Evolutionary conservation across 1,284 basidiomycete species (phyloP), one percentile per base, ranked within the genome.

Genomic region (Irpex sp.): DNA sequence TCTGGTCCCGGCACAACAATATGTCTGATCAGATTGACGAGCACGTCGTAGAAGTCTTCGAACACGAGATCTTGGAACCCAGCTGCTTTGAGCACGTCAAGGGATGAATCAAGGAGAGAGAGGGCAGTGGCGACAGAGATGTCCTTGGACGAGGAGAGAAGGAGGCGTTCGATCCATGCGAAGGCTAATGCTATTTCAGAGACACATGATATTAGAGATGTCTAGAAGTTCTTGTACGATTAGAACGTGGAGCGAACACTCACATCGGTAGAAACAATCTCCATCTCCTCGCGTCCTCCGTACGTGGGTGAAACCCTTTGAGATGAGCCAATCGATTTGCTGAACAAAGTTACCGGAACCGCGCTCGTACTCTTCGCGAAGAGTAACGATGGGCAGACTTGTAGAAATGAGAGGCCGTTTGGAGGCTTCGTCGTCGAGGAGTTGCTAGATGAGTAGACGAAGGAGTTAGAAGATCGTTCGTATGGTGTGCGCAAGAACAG

Each of bases 1-100:
- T 34, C 21, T 13, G 8, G 54, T 68, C 62, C 74, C 0, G 83
- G 78, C 13, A 74, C 73, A 44, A 81, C 69, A 62, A 86, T 75
- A 48, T 73, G 77, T 63, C 75, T 74, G 67, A 84, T 73, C 31
- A 87, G 69, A 0, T 70, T 67, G n/a, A 73, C 68, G 19, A 87
- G 74, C 48, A 79, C 75, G 37, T 87, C 85, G 65, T 81, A 82
- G 68, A 85, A 85, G 70, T 86, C 84, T 57, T 83, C 85, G 67
- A 77, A 88, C 17, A 88, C 82, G 60, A 91, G 78, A 54, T 79
- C 76, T 67, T 93, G 83, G 72, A 94, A 93, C 0, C 88, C 87
- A 4, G 82, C 87, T 1, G 73, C 70, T 57, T 86, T 79, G 49
- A 96, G 81, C 60, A 84, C 76, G 0, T 80, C 73, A 44, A 83